Evolutionary conservation across 768 basidiomycete genomes (phyloP), one percentile per base, ranked within the genome.

Genomic region (Termitomyces sp.): DNA sequence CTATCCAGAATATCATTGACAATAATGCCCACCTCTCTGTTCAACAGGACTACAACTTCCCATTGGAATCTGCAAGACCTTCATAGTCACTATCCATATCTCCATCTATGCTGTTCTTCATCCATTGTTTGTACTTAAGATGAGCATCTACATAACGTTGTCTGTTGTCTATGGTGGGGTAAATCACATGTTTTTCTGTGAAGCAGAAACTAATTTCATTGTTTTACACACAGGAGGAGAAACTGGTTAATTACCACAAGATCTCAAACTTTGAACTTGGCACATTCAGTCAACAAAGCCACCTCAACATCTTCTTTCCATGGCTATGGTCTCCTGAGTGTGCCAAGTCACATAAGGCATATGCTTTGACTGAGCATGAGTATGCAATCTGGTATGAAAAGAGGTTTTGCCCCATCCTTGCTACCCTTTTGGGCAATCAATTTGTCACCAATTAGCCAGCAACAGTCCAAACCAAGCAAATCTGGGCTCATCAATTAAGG

Each of bases 261-360:
- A 65, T 74, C 5, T 70, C 69, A 3, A 74, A 74, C 58, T 51
- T 72, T 5, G 55, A 66, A 52, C 39, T 74, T n/a, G 71, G 62
- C 2, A 62, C 56, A 16, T 72, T 65, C 57, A 62, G 53, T 0
- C 33, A 27, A 3, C 66, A 57, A 20, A 60, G 56, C 33, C 44
- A 62, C 22, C 39, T 74, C 9, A 62, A 68, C 24, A 59, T 68
- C 9, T 62, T 73, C 14, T 68, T 73, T 48, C 71, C 72, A 0
- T 47, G 20, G 1, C 64, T 74, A 6, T 68, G 64, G 49, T 16
- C 42, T 16, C 39, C 53, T 1, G 53, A 58, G 6, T 37, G 49
- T 7, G 24, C 30, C 13, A 34, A 49, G 20, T 6, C 30, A 1
- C 16, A 8, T 1, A 50, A 46, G 1, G 20, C 34, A 14, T 27